phyloP scores from a whole-genome alignment of 2,329 filamentous ascomycete genomes.

The Sporothrix pallida region DNA sequence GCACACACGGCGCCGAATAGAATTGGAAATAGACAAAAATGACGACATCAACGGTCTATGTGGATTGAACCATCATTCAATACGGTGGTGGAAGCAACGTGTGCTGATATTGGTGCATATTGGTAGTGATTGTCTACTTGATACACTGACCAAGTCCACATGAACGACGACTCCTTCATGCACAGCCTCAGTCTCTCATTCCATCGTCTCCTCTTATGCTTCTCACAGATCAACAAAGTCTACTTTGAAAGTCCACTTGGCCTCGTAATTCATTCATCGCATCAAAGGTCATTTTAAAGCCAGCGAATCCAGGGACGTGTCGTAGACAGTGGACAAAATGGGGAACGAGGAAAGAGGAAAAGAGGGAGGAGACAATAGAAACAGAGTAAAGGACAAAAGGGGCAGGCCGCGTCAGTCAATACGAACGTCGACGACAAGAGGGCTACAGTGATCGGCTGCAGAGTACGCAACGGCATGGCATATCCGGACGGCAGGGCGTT shows the following conservation, averaged over 20 bases:
- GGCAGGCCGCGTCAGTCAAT: constrained; percentile 15
- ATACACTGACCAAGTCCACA: not conserved
- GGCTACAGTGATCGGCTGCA: not conserved
- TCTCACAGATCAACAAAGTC: constrained; percentile 7
- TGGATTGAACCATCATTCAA: not conserved
- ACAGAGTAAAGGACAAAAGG: not conserved
- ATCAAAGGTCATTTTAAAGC: not conserved
- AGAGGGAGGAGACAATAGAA: not conserved
- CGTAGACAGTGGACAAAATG: not conserved
- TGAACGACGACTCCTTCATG: not conserved
- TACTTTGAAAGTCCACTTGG: not conserved
- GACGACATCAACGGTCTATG: not conserved
- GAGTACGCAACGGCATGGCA: constrained; percentile 11
- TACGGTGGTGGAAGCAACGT: not conserved
- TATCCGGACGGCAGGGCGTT: not conserved
- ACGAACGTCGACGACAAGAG: not conserved
- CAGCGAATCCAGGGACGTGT: not conserved
- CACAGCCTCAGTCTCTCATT: constrained; percentile 6
- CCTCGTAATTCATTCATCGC: not conserved
- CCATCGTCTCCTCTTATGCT: not conserved
- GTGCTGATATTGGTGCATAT: not conserved
- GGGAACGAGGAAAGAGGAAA: not conserved
- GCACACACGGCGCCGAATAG: not conserved
- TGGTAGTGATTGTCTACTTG: not conserved
- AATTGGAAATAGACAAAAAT: not conserved